phyloP scores from a whole-genome alignment of 2,329 filamentous ascomycete species.

The Diaporthe longicolla region DNA sequence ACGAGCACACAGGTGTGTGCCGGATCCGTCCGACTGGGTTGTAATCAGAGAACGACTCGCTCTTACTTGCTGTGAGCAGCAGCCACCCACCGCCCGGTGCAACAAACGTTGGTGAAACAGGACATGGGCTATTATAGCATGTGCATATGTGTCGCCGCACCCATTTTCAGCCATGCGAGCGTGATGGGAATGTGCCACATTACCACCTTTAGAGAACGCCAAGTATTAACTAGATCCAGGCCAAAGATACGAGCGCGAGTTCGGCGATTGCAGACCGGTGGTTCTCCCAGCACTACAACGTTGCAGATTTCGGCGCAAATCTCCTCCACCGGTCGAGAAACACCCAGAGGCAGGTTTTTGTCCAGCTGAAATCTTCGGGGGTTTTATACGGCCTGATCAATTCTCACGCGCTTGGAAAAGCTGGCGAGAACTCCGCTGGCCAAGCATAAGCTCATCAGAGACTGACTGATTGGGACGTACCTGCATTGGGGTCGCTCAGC shows the following conservation, averaged over 20 bases:
- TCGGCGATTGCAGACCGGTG: neutral
- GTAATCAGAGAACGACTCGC: neutral
- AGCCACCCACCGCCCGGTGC: neutral
- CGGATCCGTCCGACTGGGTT: constrained; percentile 10
- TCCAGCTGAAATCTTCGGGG: neutral
- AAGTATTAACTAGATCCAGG: neutral
- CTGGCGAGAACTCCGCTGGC: neutral
- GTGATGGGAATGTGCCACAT: neutral
- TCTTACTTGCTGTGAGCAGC: neutral
- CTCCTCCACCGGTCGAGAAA: neutral
- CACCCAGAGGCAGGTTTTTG: neutral
- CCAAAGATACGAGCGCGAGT: neutral
- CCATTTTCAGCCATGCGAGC: neutral
- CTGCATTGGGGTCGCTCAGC: constrained; percentile 16
- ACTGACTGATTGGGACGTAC: constrained; percentile 20
- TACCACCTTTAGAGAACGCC: neutral
- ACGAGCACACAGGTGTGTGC: neutral
- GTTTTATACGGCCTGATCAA: neutral
- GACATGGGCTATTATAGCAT: neutral
- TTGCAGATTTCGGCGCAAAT: neutral
- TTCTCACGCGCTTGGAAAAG: neutral
- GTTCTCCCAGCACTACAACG: neutral
- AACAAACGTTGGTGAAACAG: constrained; percentile 11
- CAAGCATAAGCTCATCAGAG: neutral
- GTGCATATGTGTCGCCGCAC: constrained; percentile 22